Conservation (phyloP, 306 rosid genomes). For the Mimosa bimucronata region DNA sequence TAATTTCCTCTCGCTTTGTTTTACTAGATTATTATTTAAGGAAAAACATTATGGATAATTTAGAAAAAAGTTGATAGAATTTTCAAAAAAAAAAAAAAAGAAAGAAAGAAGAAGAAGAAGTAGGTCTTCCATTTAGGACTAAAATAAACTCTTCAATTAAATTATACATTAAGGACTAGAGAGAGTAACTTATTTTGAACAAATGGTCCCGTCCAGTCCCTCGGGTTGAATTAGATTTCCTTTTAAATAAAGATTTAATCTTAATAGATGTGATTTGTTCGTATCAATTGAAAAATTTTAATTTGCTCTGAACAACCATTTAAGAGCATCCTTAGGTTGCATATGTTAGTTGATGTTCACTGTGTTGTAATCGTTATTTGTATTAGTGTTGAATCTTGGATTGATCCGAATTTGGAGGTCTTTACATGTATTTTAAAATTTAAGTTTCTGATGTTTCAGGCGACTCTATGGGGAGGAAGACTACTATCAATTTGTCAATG, state of each 20-base stretch:
- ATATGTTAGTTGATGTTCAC: neutral
- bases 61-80: too few relatives aligned
- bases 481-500: conserved; percentile 46
- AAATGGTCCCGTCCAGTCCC: neutral
- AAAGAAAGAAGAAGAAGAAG: too few relatives aligned
- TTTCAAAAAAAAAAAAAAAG: too few relatives aligned
- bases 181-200: neutral
- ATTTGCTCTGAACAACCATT: neutral
- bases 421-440: neutral
- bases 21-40: too few relatives aligned
- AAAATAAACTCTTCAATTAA: too few relatives aligned
- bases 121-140: too few relatives aligned
- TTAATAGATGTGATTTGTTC: neutral
- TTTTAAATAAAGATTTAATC: neutral
- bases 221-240: neutral
- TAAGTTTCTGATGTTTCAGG: conserved; percentile 49
- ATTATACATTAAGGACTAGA: too few relatives aligned
- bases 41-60: too few relatives aligned
- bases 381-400: neutral
- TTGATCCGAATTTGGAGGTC: neutral
- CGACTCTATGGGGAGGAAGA: conserved; percentile 60
- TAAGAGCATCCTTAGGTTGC: neutral
- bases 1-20: too few relatives aligned
- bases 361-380: neutral
- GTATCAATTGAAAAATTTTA: neutral